Percentiles rank a stretch among this genome's conserved stretches.
phyloP scores from a whole-genome alignment of 2,329 filamentous ascomycete species.

The Verticillium albo-atrum region DNA sequence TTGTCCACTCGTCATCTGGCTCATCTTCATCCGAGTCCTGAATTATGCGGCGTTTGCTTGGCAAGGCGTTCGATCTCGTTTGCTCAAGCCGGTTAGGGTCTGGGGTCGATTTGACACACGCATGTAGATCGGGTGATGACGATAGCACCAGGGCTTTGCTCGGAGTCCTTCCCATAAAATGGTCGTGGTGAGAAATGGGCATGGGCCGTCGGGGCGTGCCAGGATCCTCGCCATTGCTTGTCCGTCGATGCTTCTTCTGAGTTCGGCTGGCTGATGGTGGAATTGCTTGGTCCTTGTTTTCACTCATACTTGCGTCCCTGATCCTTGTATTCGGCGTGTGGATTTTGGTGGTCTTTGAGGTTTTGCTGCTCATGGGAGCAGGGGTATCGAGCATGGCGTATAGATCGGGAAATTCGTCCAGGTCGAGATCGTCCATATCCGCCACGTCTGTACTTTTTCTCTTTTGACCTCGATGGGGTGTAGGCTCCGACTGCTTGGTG shows the following conservation, averaged over 20 bases:
- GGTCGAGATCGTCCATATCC: slow-evolving; percentile 16
- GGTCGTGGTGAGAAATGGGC: slow-evolving; percentile 1
- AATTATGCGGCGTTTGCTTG: slow-evolving; percentile 30
- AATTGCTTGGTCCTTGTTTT: slow-evolving; percentile 15
- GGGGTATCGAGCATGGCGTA: slow-evolving; percentile 41
- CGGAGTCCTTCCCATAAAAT: slow-evolving; percentile 12
- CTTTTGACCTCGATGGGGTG: slow-evolving; percentile 40
- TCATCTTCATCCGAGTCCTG: slow-evolving; percentile 56
- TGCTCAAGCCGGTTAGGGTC: not conserved
- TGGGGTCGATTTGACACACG: slow-evolving; percentile 5
- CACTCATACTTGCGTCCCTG: slow-evolving; percentile 5
- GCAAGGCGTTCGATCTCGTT: not conserved
- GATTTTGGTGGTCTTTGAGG: slow-evolving; percentile 15
- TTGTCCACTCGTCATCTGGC: slow-evolving; percentile 46
- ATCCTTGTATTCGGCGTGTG: slow-evolving; percentile 4
- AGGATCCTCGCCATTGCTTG: slow-evolving; percentile 1
- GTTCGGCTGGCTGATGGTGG: slow-evolving; percentile 16
- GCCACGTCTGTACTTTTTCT: slow-evolving; percentile 45
- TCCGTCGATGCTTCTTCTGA: slow-evolving; percentile 12
- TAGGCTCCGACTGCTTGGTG: slow-evolving; percentile 31
- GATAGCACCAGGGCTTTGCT: slow-evolving; percentile 13
- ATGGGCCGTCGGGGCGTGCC: slow-evolving; percentile 6
- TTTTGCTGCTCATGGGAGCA: slow-evolving; percentile 21
- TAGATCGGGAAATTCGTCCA: slow-evolving; percentile 48
- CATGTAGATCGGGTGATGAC: slow-evolving; percentile 4